Percentiles rank a stretch among this genome's conserved stretches.
phyloP scores from a whole-genome alignment of 257 asterid genomes.

The Rhazya stricta region DNA sequence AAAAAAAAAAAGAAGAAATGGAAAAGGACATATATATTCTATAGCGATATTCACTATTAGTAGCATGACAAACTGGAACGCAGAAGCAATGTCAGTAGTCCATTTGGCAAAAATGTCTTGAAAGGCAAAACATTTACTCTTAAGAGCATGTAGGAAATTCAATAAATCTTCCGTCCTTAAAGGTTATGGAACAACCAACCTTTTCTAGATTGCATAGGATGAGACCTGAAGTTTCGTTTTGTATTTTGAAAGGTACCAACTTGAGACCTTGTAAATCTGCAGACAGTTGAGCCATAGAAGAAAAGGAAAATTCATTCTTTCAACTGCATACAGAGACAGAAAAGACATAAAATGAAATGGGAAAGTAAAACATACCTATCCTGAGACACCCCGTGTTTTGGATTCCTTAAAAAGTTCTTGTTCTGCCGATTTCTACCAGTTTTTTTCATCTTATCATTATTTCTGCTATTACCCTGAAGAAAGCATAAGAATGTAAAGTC shows the following conservation, averaged over 20 bases:
- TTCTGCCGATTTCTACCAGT: constrained; percentile 43
- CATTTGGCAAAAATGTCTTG: neutral
- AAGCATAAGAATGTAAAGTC: constrained; percentile 1
- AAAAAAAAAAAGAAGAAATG: neutral
- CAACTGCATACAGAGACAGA: constrained; percentile 9
- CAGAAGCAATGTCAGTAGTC: neutral
- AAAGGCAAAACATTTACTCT: neutral
- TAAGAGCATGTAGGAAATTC: constrained; percentile 7
- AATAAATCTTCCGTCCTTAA: neutral
- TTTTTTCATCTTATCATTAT: constrained; percentile 30
- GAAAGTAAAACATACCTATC: constrained; percentile 35
- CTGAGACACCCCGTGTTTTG: constrained; percentile 35
- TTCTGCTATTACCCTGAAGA: constrained; percentile 41
- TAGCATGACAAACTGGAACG: neutral
- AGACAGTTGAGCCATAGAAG: constrained; percentile 23
- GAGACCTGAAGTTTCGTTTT: constrained; percentile 45
- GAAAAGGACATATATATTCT: neutral
- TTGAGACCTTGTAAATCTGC: constrained; percentile 44
- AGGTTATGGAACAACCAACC: constrained; percentile 34
- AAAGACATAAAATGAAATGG: constrained; percentile 7
- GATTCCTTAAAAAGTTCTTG: constrained; percentile 44
- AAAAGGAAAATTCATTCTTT: constrained; percentile 14
- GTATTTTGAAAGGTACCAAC: constrained; percentile 36
- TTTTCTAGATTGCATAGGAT: constrained; percentile 43
- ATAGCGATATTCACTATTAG: neutral